Percentiles rank a stretch among this genome's conserved stretches.
phyloP scores from a whole-genome alignment of 176 grass and related monocot species.

The Puya raimondii region DNA sequence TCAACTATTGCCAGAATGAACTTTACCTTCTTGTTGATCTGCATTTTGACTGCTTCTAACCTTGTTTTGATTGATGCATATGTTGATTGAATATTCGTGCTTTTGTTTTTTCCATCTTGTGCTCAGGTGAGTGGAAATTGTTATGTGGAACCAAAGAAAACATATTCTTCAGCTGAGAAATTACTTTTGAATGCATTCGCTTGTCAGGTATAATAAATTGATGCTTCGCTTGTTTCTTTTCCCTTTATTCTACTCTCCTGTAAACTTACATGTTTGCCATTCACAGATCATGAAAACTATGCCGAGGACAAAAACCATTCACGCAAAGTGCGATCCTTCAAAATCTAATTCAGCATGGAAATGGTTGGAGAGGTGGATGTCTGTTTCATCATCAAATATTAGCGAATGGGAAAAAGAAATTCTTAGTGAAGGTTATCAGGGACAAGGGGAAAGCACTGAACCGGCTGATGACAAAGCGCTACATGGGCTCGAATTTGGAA shows the following conservation, averaged over 20 bases:
- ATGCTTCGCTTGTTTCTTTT: slow-evolving; percentile 2
- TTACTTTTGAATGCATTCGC: slow-evolving; percentile 78
- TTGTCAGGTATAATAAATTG: slow-evolving; percentile 48
- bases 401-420: neutral
- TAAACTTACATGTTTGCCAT: slow-evolving; percentile 21
- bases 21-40: neutral
- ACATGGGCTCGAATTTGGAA: slow-evolving; percentile 14
- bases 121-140: slow-evolving; percentile 17
- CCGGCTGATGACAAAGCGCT: slow-evolving; percentile 19
- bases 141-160: slow-evolving; percentile 27
- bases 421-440: neutral
- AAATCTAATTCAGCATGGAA: slow-evolving; percentile 74
- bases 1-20: neutral
- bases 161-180: slow-evolving; percentile 44
- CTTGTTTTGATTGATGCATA: neutral
- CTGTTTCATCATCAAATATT: slow-evolving; percentile 27
- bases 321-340: slow-evolving; percentile 80
- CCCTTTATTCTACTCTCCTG: slow-evolving; percentile 8
- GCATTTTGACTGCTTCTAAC: neutral
- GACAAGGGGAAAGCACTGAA: slow-evolving; percentile 32
- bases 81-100: neutral
- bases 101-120: slow-evolving; percentile 1
- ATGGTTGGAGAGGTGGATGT: slow-evolving; percentile 92
- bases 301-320: slow-evolving; percentile 41
- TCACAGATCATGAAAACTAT: slow-evolving; percentile 56